These are phyloP conservation scores for Calendula officinalis DNA, from an alignment of 129 eudicot species.

Conservation along the genomic window DNA sequence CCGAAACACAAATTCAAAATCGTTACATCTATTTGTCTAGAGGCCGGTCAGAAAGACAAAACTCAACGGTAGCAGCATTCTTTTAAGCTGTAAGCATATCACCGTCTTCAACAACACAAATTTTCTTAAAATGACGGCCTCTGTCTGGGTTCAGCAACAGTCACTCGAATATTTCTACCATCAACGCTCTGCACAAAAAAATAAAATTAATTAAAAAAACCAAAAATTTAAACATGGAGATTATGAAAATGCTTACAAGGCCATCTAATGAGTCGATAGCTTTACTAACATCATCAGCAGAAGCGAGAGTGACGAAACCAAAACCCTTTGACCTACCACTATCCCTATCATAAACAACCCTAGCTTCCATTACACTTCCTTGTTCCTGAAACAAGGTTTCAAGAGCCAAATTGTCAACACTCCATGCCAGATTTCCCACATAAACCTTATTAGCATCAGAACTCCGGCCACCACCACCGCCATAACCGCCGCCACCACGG, in stretches of 20 bases:
- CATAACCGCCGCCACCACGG: slow-evolving; percentile 20
- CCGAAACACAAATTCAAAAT: slow-evolving; percentile 26
- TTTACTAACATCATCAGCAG: slow-evolving; percentile 66
- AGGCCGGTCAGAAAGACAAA: too few relatives aligned
- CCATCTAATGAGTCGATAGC: slow-evolving; percentile 72
- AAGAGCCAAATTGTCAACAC: slow-evolving; percentile 70
- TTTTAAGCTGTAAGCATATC: too few relatives aligned
- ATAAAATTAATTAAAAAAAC: not conserved
- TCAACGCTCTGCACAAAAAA: slow-evolving; percentile 56
- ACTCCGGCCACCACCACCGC: slow-evolving; percentile 44
- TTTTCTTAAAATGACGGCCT: slow-evolving; percentile 43
- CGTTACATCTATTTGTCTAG: slow-evolving; percentile 10
- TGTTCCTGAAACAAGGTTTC: slow-evolving; percentile 67
- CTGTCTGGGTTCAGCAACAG: slow-evolving; percentile 60
- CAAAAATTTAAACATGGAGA: not conserved
- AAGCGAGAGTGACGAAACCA: slow-evolving; percentile 70
- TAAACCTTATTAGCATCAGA: slow-evolving; percentile 56
- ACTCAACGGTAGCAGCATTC: too few relatives aligned
- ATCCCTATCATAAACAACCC: slow-evolving; percentile 80
- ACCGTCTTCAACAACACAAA: too few relatives aligned
- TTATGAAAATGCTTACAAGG: slow-evolving; percentile 43
- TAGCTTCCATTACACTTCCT: slow-evolving; percentile 77
- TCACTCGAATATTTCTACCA: slow-evolving; percentile 74
- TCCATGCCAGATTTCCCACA: slow-evolving; percentile 87
- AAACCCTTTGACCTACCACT: slow-evolving; percentile 90